A percentile compares a stretch with the other conserved stretches of the same genome.
Evolutionary conservation across 192 early-diverging fungal species (phyloP).

Genomic region (Geranomyces michiganensis): DNA sequence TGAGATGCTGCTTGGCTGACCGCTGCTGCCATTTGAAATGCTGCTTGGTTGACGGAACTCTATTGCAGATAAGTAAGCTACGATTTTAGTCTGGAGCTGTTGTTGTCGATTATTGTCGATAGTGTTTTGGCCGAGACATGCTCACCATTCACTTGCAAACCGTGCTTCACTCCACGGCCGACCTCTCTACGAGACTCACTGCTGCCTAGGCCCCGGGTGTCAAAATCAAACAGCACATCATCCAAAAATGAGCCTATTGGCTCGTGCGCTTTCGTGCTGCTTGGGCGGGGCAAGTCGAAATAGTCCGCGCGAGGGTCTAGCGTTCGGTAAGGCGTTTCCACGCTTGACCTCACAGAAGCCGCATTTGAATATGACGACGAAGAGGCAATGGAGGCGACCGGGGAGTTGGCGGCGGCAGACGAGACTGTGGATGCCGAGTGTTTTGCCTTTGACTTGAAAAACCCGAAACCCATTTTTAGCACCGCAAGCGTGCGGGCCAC

Average conservation of each 20-base stretch:
- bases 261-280: not conserved
- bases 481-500: too few relatives aligned
- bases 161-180: not conserved
- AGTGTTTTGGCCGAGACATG: too few relatives aligned
- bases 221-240: constrained; percentile 26
- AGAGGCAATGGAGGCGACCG: not conserved
- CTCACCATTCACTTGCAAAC: too few relatives aligned
- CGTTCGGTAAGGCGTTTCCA: not conserved
- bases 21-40: not conserved
- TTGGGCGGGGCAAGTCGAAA: not conserved
- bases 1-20: not conserved
- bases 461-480: constrained; percentile 18
- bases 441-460: constrained; percentile 18
- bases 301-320: constrained; percentile 4
- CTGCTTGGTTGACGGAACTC: not conserved
- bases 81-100: too few relatives aligned
- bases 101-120: too few relatives aligned
- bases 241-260: constrained; percentile 8
- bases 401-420: not conserved
- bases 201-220: not conserved
- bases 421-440: not conserved
- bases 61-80: too few relatives aligned
- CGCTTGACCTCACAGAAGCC: constrained; percentile 5
- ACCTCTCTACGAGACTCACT: too few relatives aligned
- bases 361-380: not conserved